phyloP scores from a whole-genome alignment of 2,329 filamentous ascomycete species.

The Aureobasidium zeae region DNA sequence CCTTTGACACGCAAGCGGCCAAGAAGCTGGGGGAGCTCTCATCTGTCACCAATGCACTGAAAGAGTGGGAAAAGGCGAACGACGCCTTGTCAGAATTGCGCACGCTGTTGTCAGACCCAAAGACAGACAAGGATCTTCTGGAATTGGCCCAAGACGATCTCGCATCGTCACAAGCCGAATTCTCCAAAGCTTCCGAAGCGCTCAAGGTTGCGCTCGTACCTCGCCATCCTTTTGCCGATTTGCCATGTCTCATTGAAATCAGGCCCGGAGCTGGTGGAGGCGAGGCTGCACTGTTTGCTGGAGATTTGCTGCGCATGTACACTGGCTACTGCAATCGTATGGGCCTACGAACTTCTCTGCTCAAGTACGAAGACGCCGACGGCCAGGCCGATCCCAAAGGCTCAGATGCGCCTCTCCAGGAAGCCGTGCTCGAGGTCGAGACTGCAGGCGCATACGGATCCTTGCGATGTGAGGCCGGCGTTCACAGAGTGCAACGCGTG shows the following conservation, averaged over 20 bases:
- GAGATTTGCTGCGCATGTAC: slow-evolving; percentile 86
- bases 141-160: slow-evolving; percentile 61
- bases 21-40: slow-evolving; percentile 50
- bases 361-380: slow-evolving; percentile 75
- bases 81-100: slow-evolving; percentile 60
- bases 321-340: slow-evolving; percentile 61
- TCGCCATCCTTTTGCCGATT: slow-evolving; percentile 75
- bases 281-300: slow-evolving; percentile 84
- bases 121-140: slow-evolving; percentile 50
- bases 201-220: slow-evolving; percentile 75
- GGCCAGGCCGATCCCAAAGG: slow-evolving; percentile 43
- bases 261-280: slow-evolving; percentile 84
- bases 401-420: slow-evolving; percentile 62
- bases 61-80: slow-evolving; percentile 49
- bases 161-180: slow-evolving; percentile 49
- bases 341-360: slow-evolving; percentile 55
- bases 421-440: slow-evolving; percentile 79
- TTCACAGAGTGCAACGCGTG: slow-evolving; percentile 89
- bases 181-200: slow-evolving; percentile 54
- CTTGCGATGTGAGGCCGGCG: slow-evolving; percentile 80
- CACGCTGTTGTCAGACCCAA: slow-evolving; percentile 60
- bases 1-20: slow-evolving; percentile 48
- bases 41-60: slow-evolving; percentile 42
- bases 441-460: slow-evolving; percentile 68
- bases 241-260: slow-evolving; percentile 87